Base-by-base conservation (phyloP, 805 yeast genomes). In the Zygotorulaspora sp. region DNA sequence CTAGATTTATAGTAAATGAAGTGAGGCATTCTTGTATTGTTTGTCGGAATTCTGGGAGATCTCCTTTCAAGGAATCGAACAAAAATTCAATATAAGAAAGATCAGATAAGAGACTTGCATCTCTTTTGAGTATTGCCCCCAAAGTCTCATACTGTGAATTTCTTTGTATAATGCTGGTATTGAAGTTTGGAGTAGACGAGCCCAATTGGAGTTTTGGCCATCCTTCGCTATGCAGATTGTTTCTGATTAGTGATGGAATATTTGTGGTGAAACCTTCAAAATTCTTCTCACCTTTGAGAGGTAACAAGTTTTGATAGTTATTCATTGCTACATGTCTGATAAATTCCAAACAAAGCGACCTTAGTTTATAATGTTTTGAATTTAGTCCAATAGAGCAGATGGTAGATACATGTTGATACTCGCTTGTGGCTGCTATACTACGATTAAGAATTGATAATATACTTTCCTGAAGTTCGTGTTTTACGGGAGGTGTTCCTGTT, bases 141-240 rank as follows among this genome's bases (percentile, higher is more conserved):
- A 89, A 58, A 0, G 94, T 80, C 55, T 85, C 95, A 53, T 86
- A 89, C 48, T 83, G 86, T 25, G 70, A 61, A 50, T 73, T 71
- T 48, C 92, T 70, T 47, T 75, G 80, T 4, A 61, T 48, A 2
- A 74, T 43, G 2, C 67, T 49, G 30, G 61, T 65, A 36, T 66
- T 63, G 11, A 66, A 63, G 9, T 68, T 65, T 2, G 63, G 65
- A 0, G 58, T 58, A 1, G 52, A 40, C 6, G 54, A 29, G 12
- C 57, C 53, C 9, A 64, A 48, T 31, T 65, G 68, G 31, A 70
- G 47, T 41, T 57, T 64, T 5, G 83, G 83, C 83, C 83, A 78
- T 3, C 83, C 83, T 38, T 75, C 80, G 14, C 69, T 58, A 36
- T 70, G 60, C 2, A 83, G 55, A 41, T 68, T 74, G 19, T 72